Base-by-base conservation (phyloP, 2,329 filamentous ascomycete genomes). In the Nemania sp. region DNA sequence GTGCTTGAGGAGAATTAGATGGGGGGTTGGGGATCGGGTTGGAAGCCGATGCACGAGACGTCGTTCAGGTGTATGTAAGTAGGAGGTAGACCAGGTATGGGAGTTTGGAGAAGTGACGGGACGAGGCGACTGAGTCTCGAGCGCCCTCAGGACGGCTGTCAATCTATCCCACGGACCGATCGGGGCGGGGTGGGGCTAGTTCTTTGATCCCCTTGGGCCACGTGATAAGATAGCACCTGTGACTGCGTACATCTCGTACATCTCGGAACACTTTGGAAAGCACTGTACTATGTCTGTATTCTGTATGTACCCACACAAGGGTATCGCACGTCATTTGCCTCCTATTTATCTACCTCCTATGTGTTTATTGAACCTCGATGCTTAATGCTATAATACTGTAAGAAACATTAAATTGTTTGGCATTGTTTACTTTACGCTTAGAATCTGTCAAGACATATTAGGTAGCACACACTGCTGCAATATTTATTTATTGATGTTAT, bases 21-120 rank as follows among this genome's bases (percentile, higher is more conserved):
- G 70, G 66, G 69, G 68, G 69, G 70, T 49, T 73, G 68, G 70
- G 62, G 69, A 67, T 68, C 66, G 66, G 69, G 64, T 60, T 59
- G 67, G 45, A 64, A 60, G 54, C 69, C 64, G 67, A 69, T 67
- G 66, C 64, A 71, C 67, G 67, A 71, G 67, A 71, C 66, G 66
- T 66, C 55, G 56, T 63, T 61, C 60, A 60, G 59, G 55, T 45
- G 67, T 57, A 69, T 59, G 52, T 41, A 41, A 13, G 38, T 41
- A 41, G 38, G 38, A 3, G 32, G 5, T 5, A 6, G 11, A 6
- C 6, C 11, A 35, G 11, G 32, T 35, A 41, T 45, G 41, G 47
- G 51, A 68, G 62, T 66, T 70, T 71, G 63, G 69, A 63, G 67
- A 68, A 66, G 66, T 64, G 67, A 52, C 54, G 35, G n/a, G 67